A percentile compares a stretch with the other conserved stretches of the same genome.
Conservation (phyloP, 805 yeast genomes). For the Wickerhamiella kurtzmanii region DNA sequence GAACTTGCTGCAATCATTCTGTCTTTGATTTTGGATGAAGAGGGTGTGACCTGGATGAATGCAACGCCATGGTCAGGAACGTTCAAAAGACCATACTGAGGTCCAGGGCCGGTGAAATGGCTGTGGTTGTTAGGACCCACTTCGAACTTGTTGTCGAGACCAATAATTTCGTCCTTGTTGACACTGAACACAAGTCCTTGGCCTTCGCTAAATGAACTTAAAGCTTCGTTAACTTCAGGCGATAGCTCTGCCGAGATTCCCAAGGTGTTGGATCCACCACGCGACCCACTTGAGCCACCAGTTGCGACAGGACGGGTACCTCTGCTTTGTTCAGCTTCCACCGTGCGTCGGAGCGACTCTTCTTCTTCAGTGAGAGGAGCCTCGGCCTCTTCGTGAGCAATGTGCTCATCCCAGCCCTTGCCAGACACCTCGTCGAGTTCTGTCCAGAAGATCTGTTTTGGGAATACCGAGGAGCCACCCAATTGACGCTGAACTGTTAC, state of each 20-base stretch:
- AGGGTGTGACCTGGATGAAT: slow-evolving; percentile 80
- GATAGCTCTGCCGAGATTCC: slow-evolving; percentile 15
- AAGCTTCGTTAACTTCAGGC: slow-evolving; percentile 15
- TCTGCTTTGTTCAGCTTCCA: slow-evolving; percentile 4
- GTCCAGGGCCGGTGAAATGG: slow-evolving; percentile 31
- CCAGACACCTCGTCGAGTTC: slow-evolving; percentile 40
- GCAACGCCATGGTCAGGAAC: slow-evolving; percentile 26
- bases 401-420: slow-evolving; percentile 35
- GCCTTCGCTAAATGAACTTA: slow-evolving; percentile 16
- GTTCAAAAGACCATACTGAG: slow-evolving; percentile 38
- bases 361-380: slow-evolving; percentile 51
- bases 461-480: slow-evolving; percentile 44
- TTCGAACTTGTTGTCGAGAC: slow-evolving; percentile 23
- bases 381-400: slow-evolving; percentile 27
- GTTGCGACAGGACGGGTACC: slow-evolving; percentile 15
- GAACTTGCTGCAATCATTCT: slow-evolving; percentile 88
- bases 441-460: slow-evolving; percentile 41
- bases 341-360: slow-evolving; percentile 25
- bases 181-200: slow-evolving; percentile 26
- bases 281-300: slow-evolving; percentile 13
- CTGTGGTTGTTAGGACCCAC: slow-evolving; percentile 21
- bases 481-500: slow-evolving; percentile 60
- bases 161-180: slow-evolving; percentile 40
- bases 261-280: slow-evolving; percentile 15
- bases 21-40: slow-evolving; percentile 77